Percentiles rank a stretch among this genome's conserved stretches.
Conservation (phyloP, 495 filamentous ascomycete genomes). For the Pyrenopolyporus hunteri region DNA sequence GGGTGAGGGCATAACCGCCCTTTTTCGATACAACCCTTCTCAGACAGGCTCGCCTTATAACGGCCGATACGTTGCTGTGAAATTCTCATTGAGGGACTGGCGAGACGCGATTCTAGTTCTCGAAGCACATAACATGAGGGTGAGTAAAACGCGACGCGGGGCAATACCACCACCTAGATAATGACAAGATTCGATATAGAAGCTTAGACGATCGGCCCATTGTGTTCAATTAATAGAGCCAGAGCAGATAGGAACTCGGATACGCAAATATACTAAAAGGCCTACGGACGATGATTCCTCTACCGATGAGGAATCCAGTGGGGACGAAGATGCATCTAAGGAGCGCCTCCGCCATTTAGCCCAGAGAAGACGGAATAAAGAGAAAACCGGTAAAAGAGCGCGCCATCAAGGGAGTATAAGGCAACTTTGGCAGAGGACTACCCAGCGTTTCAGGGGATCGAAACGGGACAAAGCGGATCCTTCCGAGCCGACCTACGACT, state of each 20-base stretch:
- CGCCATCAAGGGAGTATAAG: too few relatives aligned
- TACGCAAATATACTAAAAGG: neutral
- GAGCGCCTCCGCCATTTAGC: too few relatives aligned
- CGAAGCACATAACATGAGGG: neutral
- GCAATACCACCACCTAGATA: neutral
- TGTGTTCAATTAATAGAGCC: conserved; percentile 1
- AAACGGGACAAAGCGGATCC: too few relatives aligned
- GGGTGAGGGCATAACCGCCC: neutral
- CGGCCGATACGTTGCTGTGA: neutral
- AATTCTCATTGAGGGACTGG: neutral
- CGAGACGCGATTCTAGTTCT: neutral
- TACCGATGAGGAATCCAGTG: conserved; percentile 3
- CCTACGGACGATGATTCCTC: neutral
- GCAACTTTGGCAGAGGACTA: neutral
- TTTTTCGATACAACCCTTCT: neutral
- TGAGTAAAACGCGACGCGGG: too few relatives aligned
- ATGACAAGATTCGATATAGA: neutral
- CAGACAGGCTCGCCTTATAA: neutral
- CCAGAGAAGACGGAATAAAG: neutral
- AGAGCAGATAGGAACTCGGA: neutral
- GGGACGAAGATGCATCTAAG: too few relatives aligned
- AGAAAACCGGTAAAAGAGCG: neutral
- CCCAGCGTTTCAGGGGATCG: neutral
- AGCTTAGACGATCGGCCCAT: conserved; percentile 16
- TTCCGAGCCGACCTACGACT: too few relatives aligned